Conservation (phyloP, 305 asterid species). For the Galium porrigens region DNA sequence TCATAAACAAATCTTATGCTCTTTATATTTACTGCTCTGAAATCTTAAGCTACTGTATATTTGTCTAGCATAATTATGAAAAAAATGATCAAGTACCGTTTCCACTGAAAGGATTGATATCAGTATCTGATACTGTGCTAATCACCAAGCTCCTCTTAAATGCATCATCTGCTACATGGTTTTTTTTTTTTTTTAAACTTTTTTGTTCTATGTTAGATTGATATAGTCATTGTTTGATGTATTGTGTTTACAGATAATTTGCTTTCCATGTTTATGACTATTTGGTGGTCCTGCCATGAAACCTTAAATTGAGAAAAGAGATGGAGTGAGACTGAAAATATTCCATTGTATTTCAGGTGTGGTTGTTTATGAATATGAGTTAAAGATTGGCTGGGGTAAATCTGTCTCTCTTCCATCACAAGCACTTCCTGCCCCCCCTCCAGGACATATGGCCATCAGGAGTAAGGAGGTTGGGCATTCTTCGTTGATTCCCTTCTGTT, state of each 20-base stretch:
- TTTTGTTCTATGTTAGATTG: neutral
- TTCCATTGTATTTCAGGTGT: constrained; percentile 46
- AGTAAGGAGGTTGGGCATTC: constrained; percentile 63
- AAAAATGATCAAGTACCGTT: neutral
- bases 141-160: neutral
- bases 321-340: neutral
- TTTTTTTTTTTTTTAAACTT: neutral
- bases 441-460: constrained; percentile 97
- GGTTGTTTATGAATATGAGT: constrained; percentile 80
- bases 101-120: neutral
- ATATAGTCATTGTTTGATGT: neutral
- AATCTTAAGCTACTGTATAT: neutral
- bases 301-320: neutral
- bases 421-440: constrained; percentile 97
- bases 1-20: neutral
- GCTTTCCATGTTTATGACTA: neutral
- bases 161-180: neutral
- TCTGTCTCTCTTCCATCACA: constrained; percentile 92
- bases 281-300: neutral
- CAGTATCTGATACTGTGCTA: neutral
- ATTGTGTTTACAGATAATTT: neutral
- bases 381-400: constrained; percentile 97
- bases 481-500: neutral
- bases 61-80: neutral
- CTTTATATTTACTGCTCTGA: neutral